phyloP scores from a whole-genome alignment of 495 filamentous ascomycete genomes.

The Daldinia loculata region DNA sequence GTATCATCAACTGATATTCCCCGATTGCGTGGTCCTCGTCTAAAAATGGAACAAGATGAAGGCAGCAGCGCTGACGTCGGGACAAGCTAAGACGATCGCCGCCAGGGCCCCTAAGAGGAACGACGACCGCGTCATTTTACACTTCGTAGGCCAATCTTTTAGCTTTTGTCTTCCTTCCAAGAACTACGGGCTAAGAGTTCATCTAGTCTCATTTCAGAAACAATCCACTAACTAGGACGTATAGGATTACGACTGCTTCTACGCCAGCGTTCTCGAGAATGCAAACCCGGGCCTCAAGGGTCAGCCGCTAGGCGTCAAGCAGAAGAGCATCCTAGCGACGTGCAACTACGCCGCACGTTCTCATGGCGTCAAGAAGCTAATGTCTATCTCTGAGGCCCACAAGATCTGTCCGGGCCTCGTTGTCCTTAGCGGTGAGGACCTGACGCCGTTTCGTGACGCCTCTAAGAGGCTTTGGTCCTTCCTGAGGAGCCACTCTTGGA shows the following conservation, averaged over 20 bases:
- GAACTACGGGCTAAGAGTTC: neutral
- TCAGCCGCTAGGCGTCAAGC: slow-evolving; percentile 69
- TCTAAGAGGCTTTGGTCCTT: slow-evolving; percentile 81
- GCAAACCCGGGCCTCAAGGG: slow-evolving; percentile 76
- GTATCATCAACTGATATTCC: neutral
- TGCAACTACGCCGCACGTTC: slow-evolving; percentile 91
- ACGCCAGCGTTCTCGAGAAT: slow-evolving; percentile 87
- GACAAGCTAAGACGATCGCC: slow-evolving; percentile 33
- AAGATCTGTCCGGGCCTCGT: slow-evolving; percentile 83
- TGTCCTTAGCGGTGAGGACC: slow-evolving; percentile 85
- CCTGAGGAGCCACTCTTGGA: slow-evolving; percentile 76
- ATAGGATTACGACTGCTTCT: slow-evolving; percentile 93
- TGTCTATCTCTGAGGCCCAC: slow-evolving; percentile 82
- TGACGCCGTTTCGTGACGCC: slow-evolving; percentile 83
- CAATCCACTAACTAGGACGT: slow-evolving; percentile 11
- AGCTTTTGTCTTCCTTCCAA: neutral
- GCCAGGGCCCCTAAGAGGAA: slow-evolving; percentile 58
- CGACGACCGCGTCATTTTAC: slow-evolving; percentile 77
- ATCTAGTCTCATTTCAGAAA: neutral
- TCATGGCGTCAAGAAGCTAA: slow-evolving; percentile 82
- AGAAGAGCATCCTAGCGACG: slow-evolving; percentile 91
- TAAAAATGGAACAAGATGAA: slow-evolving; percentile 48
- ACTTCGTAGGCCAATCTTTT: slow-evolving; percentile 68
- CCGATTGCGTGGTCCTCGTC: slow-evolving; percentile 7
- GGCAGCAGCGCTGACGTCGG: slow-evolving; percentile 35